phyloP scores from a whole-genome alignment of 345 rosid genomes.

The Excoecaria agallocha region DNA sequence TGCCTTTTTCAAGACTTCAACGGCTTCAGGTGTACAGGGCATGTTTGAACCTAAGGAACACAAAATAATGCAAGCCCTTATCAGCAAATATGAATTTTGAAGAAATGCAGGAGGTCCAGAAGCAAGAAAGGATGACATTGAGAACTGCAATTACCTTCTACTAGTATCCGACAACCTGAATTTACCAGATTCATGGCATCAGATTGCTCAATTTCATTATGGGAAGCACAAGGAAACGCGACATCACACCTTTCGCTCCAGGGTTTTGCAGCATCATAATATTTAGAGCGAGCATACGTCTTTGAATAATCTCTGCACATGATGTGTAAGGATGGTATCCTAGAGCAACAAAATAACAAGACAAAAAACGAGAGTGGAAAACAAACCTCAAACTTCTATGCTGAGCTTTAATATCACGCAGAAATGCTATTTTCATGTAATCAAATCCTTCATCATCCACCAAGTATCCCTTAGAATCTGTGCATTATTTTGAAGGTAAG shows the following conservation, averaged over 20 bases:
- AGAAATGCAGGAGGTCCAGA: background rate
- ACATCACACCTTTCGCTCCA: constrained; percentile 96
- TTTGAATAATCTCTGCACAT: constrained; percentile 89
- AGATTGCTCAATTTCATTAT: constrained; percentile 91
- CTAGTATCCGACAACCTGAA: constrained; percentile 81
- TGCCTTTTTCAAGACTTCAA: constrained; percentile 80
- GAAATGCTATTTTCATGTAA: constrained; percentile 87
- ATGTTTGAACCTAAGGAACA: constrained; percentile 72
- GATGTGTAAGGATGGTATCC: constrained; percentile 14
- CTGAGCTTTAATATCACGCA: constrained; percentile 94
- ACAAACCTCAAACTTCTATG: constrained; percentile 88
- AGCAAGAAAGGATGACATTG: constrained; percentile 10
- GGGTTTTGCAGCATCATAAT: constrained; percentile 94
- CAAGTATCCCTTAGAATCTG: constrained; percentile 95
- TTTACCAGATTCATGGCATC: constrained; percentile 90
- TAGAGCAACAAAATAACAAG: constrained; percentile 4
- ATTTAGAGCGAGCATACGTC: constrained; percentile 95
- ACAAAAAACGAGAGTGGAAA: background rate
- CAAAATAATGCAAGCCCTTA: constrained; percentile 1
- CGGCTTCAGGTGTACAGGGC: constrained; percentile 97
- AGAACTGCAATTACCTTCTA: constrained; percentile 66
- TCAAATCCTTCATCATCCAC: constrained; percentile 99
- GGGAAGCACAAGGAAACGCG: constrained; percentile 92
- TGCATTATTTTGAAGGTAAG: constrained; percentile 22
- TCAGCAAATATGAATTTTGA: background rate